Base-by-base conservation (phyloP, 352 stramenopile genomes). In the Globisporangium mamillatum region DNA sequence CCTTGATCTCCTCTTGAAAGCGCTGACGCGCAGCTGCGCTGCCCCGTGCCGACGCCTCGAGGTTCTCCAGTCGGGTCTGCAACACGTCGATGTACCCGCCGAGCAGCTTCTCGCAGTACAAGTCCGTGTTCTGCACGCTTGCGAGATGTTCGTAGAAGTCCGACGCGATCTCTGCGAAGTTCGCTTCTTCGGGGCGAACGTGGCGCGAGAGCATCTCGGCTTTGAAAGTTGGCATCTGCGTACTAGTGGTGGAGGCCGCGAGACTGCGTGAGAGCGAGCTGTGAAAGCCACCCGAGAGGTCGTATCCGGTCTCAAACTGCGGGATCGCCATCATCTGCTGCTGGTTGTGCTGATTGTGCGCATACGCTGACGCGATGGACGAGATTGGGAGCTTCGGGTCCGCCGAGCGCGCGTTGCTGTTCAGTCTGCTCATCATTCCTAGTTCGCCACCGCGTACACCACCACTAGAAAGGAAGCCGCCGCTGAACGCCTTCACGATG, bases 11-110 rank as follows among this genome's bases (percentile, higher is more conserved):
- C 4, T 72, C 72, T 25, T 80, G 75, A 1, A 92, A 67, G 10
- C 83, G 75, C 55, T 83, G 66, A 32, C 65, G 69, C 12, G 78
- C 68, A 53, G 64, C 24, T n/a, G 69, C 60, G 27, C 65, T 60
- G 24, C 32, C 50, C 24, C 64, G 50, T 7, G 68, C 73, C 5
- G 52, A 52, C 9, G 64, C 68, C 34, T 93, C 80, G 5, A 92
- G 60, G 52, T 75, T 78, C 66, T 93, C 82, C 38, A 91, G 65
- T 38, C 77, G 77, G 22, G 75, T 79, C 69, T 95, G 85, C 6
- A 95, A 67, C 44, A 88, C 86, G 27, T 91, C 78, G 62, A 93
- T 90, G 68, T 95, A 95, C 20, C 85, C 82, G 59, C 78, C 75
- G 34, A 95, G 64, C 44, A 94, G 65, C 46, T 90, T 84, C 70